phyloP scores from a whole-genome alignment of 371 early-diverging fungal genomes.

The Fennellomyces sp. region DNA sequence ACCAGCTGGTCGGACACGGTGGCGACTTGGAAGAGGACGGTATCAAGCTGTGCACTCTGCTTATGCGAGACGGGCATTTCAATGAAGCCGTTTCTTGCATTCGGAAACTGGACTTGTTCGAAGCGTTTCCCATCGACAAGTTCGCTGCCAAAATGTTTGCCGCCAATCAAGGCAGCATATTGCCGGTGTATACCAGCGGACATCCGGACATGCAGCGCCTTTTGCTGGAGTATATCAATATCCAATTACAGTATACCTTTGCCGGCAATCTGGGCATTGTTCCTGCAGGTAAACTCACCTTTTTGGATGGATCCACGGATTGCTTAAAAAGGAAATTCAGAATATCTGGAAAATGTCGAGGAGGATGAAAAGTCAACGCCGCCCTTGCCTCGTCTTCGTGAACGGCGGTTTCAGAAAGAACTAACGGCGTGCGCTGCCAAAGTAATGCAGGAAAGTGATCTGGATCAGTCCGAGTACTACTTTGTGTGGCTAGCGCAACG shows the following conservation, averaged over 20 bases:
- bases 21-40: slow-evolving; percentile 38
- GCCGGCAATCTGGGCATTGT: slow-evolving; percentile 32
- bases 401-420: slow-evolving; percentile 47
- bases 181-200: slow-evolving; percentile 20
- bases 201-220: slow-evolving; percentile 19
- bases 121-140: slow-evolving; percentile 24
- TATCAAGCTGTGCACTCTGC: slow-evolving; percentile 18
- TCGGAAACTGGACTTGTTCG: slow-evolving; percentile 27
- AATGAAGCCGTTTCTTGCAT: slow-evolving; percentile 36
- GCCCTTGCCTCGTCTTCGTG: slow-evolving; percentile 34
- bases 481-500: slow-evolving; percentile 44
- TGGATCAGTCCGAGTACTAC: slow-evolving; percentile 22
- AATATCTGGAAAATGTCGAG: slow-evolving; percentile 8
- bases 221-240: slow-evolving; percentile 35
- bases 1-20: slow-evolving; percentile 15
- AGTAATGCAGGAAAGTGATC: slow-evolving; percentile 25
- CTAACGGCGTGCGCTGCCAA: slow-evolving; percentile 33
- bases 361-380: slow-evolving; percentile 14
- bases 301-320: not conserved
- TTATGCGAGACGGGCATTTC: slow-evolving; percentile 28
- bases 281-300: not conserved
- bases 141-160: slow-evolving; percentile 30
- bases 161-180: slow-evolving; percentile 20
- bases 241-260: slow-evolving; percentile 40
- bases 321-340: slow-evolving; percentile 1